Conservation (phyloP, 176 grass and related monocot species). For the Tillandsia fasciculata region DNA sequence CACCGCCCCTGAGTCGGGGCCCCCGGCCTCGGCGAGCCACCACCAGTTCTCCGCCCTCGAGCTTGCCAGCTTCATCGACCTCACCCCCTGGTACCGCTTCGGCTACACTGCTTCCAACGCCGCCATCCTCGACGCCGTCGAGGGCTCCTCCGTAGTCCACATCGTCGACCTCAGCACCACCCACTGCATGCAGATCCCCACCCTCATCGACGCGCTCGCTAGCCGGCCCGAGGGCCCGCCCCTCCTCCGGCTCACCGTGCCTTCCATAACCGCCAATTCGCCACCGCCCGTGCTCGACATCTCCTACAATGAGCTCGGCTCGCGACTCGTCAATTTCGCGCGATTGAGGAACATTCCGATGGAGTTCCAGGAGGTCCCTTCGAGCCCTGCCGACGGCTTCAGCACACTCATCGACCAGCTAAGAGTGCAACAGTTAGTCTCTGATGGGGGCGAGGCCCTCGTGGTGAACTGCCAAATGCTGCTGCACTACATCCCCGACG, state of each 20-base stretch:
- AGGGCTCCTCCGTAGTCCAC: conserved; percentile 66
- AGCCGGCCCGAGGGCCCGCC: conserved; percentile 64
- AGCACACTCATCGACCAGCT: conserved; percentile 57
- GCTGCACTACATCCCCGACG: conserved; percentile 73
- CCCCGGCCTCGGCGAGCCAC: conserved; percentile 41
- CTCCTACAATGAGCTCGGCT: conserved; percentile 76
- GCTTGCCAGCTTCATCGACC: conserved; percentile 79
- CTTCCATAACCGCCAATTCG: conserved; percentile 15
- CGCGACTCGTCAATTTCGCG: conserved; percentile 67
- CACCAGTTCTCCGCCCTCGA: conserved; percentile 86
- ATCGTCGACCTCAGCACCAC: conserved; percentile 81
- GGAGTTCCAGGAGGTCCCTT: conserved; percentile 65
- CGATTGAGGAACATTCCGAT: conserved; percentile 60
- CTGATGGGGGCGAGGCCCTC: conserved; percentile 59
- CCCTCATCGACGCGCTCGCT: conserved; percentile 81
- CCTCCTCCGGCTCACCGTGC: conserved; percentile 61
- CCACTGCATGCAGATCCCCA: conserved; percentile 99
- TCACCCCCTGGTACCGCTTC: conserved; percentile 96
- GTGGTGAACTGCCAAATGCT: conserved; percentile 97
- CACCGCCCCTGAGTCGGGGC: conserved; percentile 19
- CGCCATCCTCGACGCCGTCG: conserved; percentile 71
- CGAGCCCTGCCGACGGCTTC: conserved; percentile 54
- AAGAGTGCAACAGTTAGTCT: conserved; percentile 60
- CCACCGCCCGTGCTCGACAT: conserved; percentile 58
- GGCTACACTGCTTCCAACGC: conserved; percentile 78